Evolutionary conservation across 768 basidiomycete species (phyloP), one percentile per base, ranked within the genome.

Genomic region (Amanita fuliginea): DNA sequence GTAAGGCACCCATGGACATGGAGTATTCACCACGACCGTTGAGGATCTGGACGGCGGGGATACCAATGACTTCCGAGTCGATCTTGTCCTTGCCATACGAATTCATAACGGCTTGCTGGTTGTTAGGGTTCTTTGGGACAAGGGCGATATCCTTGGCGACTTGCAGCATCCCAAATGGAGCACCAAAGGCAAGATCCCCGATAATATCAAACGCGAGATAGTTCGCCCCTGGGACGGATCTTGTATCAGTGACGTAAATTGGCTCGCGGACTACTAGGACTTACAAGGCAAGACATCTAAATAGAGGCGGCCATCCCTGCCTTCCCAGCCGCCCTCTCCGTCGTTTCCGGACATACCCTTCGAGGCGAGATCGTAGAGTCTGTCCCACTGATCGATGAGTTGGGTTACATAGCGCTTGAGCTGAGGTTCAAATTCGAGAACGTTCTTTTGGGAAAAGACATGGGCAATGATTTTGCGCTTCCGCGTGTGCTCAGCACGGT

Each of bases 401-500:
- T 74, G 66, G 1, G 59, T 62, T 16, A 91, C 74, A 56, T 86
- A 79, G 1, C 68, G 57, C 3, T 76, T 69, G 47, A 91, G 77
- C 52, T 88, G 78, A 0, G 87, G 86, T 62, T 93, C 89, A 53
- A 95, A 94, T 56, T 89, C 86, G 51, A 87, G 61, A 3, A 95
- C 88, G 48, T 65, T 86, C 69, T 92, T 92, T 60, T 86, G 83
- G 1, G 83, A 82, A 65, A 88, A 88, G 57, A 89, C 83, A 59
- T 87, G 80, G 0, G 87, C 83, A 41, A 95, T 77, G 53, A 96
- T 87, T 68, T 95, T 95, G 68, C 90, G 81, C 67, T 93, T 95
- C 37, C 91, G 80, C 5, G 86, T 74, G 61, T 95, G 91, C 51
- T 90, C 86, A 5, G 65, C 60, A 28, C 88, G 78, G 58, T 85